Percentiles rank a stretch among this genome's conserved stretches.
Conservation (phyloP, 345 rosid genomes). For the Mangifera indica region DNA sequence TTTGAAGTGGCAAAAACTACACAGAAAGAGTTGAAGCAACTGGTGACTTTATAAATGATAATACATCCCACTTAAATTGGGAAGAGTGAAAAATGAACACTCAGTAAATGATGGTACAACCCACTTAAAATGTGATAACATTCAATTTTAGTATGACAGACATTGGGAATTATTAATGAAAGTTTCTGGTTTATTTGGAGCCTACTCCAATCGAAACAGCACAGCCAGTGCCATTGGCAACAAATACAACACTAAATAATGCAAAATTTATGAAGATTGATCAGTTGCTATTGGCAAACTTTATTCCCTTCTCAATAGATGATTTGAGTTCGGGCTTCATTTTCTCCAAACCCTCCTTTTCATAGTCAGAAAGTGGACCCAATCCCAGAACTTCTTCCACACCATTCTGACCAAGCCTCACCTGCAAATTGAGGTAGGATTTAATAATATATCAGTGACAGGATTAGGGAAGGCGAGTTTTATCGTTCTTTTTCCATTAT, state of each 20-base stretch:
- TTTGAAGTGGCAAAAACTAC: too few species aligned
- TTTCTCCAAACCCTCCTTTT: slow-evolving; percentile 62
- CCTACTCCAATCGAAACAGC: slow-evolving; percentile 22
- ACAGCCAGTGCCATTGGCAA: slow-evolving; percentile 29
- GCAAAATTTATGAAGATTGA: slow-evolving; percentile 19
- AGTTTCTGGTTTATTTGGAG: slow-evolving; percentile 3
- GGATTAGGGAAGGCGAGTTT: too few species aligned
- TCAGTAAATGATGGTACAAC: too few species aligned
- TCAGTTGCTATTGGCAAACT: slow-evolving; percentile 50
- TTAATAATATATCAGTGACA: too few species aligned
- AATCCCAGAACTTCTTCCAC: slow-evolving; percentile 73
- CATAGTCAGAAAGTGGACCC: slow-evolving; percentile 71
- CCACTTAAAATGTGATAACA: too few species aligned
- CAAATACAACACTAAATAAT: slow-evolving; percentile 27
- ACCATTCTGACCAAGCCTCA: slow-evolving; percentile 75
- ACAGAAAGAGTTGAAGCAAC: not conserved
- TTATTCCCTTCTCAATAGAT: slow-evolving; percentile 79
- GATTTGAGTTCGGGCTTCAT: slow-evolving; percentile 71
- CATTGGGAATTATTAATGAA: slow-evolving; percentile 22
- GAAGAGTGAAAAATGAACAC: not conserved
- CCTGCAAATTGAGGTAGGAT: too few species aligned
- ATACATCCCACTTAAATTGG: not conserved
- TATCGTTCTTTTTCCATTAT: too few species aligned
- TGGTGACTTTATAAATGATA: not conserved
- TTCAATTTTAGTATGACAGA: too few species aligned